phyloP scores from a whole-genome alignment of 78 protist species.

The Dictyostelium citrinum region DNA sequence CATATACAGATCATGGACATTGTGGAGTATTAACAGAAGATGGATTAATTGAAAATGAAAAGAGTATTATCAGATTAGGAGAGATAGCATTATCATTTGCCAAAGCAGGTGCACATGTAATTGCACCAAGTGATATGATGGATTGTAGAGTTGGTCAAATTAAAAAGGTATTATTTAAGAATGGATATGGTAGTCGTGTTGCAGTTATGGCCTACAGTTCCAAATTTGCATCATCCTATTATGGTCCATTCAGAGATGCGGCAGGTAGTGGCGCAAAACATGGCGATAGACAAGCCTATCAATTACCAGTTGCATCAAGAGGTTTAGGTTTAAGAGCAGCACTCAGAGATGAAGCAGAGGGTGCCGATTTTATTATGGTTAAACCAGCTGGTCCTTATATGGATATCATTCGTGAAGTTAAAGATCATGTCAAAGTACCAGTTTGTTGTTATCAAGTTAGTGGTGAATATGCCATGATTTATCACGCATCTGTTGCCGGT shows the following conservation, averaged over 20 bases:
- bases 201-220: slow-evolving; percentile 88
- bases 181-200: slow-evolving; percentile 43
- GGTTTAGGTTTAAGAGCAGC: slow-evolving; percentile 88
- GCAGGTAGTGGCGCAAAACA: slow-evolving; percentile 71
- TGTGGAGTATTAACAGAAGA: slow-evolving; percentile 76
- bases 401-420: slow-evolving; percentile 84
- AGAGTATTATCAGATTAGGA: slow-evolving; percentile 69
- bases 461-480: slow-evolving; percentile 91
- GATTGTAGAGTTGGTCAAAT: slow-evolving; percentile 90
- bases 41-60: slow-evolving; percentile 64
- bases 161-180: slow-evolving; percentile 27
- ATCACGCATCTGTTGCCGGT: slow-evolving; percentile 84
- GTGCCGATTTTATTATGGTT: slow-evolving; percentile 95
- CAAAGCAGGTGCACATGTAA: slow-evolving; percentile 87
- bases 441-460: slow-evolving; percentile 89
- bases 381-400: slow-evolving; percentile 93
- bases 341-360: slow-evolving; percentile 81
- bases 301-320: slow-evolving; percentile 88
- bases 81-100: slow-evolving; percentile 82
- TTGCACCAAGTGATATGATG: slow-evolving; percentile 97
- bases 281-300: slow-evolving; percentile 90
- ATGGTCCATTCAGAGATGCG: slow-evolving; percentile 96
- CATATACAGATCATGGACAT: slow-evolving; percentile 89
- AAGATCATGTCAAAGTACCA: slow-evolving; percentile 68
- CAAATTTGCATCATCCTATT: slow-evolving; percentile 92